These are phyloP conservation scores for Polychaeton citri DNA, from an alignment of 2,329 filamentous ascomycete species.

Conservation along the genomic window DNA sequence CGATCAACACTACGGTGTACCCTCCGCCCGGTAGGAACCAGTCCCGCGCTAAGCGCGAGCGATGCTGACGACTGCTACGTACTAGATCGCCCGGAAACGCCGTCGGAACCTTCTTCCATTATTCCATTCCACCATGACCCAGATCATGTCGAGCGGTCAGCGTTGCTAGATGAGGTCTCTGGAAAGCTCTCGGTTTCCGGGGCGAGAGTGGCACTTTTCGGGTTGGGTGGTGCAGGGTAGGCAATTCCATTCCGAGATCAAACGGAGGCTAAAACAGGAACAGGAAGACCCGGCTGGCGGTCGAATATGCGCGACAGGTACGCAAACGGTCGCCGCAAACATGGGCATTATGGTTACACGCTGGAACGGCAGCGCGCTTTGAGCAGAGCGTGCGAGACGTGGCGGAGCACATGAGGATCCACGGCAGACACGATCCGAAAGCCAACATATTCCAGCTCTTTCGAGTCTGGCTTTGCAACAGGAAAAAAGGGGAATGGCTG, in stretches of 20 bases:
- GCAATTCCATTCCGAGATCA: too few relatives aligned
- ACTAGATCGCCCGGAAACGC: too few relatives aligned
- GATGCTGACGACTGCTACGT: too few relatives aligned
- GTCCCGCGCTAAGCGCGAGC: too few relatives aligned
- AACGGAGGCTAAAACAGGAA: too few relatives aligned
- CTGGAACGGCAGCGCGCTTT: conserved; percentile 11
- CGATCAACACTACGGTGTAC: not conserved
- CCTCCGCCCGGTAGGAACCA: not conserved
- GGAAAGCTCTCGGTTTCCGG: too few relatives aligned
- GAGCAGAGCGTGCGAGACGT: conserved; percentile 7
- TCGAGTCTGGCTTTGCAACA: conserved; percentile 8
- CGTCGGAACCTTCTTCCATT: too few relatives aligned
- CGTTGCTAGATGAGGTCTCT: too few relatives aligned
- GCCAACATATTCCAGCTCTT: conserved; percentile 11
- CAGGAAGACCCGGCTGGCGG: conserved; percentile 17
- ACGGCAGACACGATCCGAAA: conserved; percentile 4
- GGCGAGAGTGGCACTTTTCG: too few relatives aligned
- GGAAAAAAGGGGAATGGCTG: conserved; percentile 9
- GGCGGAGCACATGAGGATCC: conserved; percentile 6
- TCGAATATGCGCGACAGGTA: conserved; percentile 9
- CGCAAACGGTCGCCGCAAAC: conserved; percentile 5
- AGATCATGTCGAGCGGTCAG: too few relatives aligned
- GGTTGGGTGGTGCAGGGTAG: too few relatives aligned
- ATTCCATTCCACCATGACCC: too few relatives aligned
- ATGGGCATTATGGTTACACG: conserved; percentile 15